A percentile compares a stretch with the other conserved stretches of the same genome.
These are phyloP conservation scores for Friedmanniomyces endolithicus DNA, from an alignment of 495 filamentous ascomycete genomes.

Conservation along the genomic window DNA sequence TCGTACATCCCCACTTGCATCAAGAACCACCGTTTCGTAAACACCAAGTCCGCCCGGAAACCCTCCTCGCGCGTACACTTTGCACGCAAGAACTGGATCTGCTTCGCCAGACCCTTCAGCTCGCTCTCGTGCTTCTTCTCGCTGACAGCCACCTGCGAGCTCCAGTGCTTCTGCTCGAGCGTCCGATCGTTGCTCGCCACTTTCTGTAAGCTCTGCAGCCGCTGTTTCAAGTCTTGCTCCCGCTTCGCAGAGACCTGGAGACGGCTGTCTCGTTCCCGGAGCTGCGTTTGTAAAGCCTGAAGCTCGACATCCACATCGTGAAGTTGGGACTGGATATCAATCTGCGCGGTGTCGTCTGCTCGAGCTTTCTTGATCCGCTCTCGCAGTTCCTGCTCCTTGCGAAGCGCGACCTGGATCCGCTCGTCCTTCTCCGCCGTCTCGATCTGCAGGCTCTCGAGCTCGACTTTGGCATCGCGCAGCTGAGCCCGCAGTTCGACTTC, in stretches of 20 bases:
- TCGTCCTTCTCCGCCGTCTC: conserved; percentile 17
- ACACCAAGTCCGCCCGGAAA: conserved; percentile 64
- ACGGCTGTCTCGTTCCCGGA: conserved; percentile 11
- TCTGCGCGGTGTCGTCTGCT: conserved; percentile 1
- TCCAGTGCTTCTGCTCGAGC: conserved; percentile 10
- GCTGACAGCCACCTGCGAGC: conserved; percentile 4
- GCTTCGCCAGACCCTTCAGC: conserved; percentile 68
- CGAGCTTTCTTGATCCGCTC: conserved; percentile 9
- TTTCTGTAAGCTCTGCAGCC: conserved; percentile 8
- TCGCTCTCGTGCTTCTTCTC: conserved; percentile 64
- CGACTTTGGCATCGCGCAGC: conserved; percentile 16
- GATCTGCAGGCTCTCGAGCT: conserved; percentile 13
- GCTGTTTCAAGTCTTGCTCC: conserved; percentile 9
- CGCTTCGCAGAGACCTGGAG: conserved; percentile 5
- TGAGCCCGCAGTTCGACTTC: conserved; percentile 19
- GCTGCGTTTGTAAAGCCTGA: conserved; percentile 3
- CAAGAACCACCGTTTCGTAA: conserved; percentile 61
- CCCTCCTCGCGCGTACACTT: conserved; percentile 64
- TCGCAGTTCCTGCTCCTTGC: conserved; percentile 16
- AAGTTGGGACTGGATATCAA: conserved; percentile 10
- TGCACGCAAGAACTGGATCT: conserved; percentile 79
- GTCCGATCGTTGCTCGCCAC: conserved; percentile 2
- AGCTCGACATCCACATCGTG: conserved; percentile 10
- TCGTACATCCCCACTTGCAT: conserved; percentile 71
- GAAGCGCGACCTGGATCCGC: conserved; percentile 2